Conservation (phyloP, 2,329 filamentous ascomycete genomes). For the Ophiobolus disseminans region DNA sequence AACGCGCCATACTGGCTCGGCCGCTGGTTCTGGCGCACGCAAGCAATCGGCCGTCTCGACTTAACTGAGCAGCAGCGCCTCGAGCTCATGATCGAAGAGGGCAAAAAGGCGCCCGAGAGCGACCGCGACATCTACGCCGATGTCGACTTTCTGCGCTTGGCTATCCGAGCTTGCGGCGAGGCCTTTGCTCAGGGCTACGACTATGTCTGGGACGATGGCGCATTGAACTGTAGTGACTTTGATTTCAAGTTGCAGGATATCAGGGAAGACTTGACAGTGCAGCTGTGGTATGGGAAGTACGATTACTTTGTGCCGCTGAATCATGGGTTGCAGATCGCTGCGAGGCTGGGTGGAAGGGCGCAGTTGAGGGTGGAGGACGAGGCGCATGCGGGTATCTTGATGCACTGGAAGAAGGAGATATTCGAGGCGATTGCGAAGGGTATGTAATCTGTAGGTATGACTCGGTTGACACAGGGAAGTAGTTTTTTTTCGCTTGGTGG, state of each 20-base stretch:
- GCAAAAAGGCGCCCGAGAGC: constrained; percentile 13
- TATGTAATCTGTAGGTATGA: too few relatives aligned
- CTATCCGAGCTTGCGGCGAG: constrained; percentile 29
- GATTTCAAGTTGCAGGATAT: constrained; percentile 49
- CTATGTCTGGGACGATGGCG: constrained; percentile 39
- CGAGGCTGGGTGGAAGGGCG: constrained; percentile 34
- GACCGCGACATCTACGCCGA: constrained; percentile 33
- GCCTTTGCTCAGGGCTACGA: constrained; percentile 42
- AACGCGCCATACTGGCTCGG: constrained; percentile 23
- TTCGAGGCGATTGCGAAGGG: constrained; percentile 1
- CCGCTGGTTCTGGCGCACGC: constrained; percentile 34
- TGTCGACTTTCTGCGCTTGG: constrained; percentile 27
- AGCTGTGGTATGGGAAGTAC: constrained; percentile 47
- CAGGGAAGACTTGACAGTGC: constrained; percentile 42
- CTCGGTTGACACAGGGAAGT: too few relatives aligned
- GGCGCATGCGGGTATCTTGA: constrained; percentile 33
- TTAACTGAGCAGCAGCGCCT: constrained; percentile 42
- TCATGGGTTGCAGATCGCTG: constrained; percentile 41
- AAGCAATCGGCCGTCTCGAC: constrained; percentile 35
- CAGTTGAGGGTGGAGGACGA: constrained; percentile 41
- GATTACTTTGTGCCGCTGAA: constrained; percentile 42
- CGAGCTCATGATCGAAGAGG: constrained; percentile 1
- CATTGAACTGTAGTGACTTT: constrained; percentile 32
- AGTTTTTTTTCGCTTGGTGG: too few relatives aligned
- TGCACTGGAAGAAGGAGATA: constrained; percentile 8